Evolutionary conservation across 345 rosid species (phyloP).

Genomic region (Geranium rotundifolium): DNA sequence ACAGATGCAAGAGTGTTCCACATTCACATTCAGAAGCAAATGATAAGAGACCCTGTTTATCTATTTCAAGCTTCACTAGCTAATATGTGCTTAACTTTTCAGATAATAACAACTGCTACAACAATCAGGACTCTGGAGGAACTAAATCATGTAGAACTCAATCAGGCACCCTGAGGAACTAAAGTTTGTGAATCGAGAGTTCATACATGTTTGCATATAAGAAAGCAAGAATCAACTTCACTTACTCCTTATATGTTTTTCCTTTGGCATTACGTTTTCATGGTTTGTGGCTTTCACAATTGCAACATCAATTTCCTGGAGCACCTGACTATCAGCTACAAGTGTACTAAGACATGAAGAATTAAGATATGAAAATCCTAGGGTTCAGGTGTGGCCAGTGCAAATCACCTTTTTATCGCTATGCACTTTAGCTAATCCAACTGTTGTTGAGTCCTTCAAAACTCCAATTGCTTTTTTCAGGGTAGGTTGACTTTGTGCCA

Average conservation of each 20-base stretch:
- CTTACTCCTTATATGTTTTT: constrained; percentile 31
- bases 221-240: not conserved
- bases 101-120: no score
- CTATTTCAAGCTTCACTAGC: no score
- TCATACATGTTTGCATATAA: no score
- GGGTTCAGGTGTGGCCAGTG: no score
- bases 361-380: not conserved
- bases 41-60: no score
- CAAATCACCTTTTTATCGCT: constrained; percentile 23
- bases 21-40: no score
- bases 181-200: no score
- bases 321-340: not conserved
- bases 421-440: constrained; percentile 24
- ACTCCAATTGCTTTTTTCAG: constrained; percentile 25
- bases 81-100: no score
- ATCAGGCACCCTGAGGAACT: no score
- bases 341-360: not conserved
- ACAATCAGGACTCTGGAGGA: no score
- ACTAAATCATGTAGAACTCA: no score
- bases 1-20: no score
- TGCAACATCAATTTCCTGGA: constrained; percentile 25
- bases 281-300: constrained; percentile 36
- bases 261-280: constrained; percentile 22
- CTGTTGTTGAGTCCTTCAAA: constrained; percentile 31
- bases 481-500: constrained; percentile 21